A percentile compares a stretch with the other conserved stretches of the same genome.
Evolutionary conservation across 2,329 filamentous ascomycete species (phyloP).

Genomic region (Mycosphaerella arachidis): DNA sequence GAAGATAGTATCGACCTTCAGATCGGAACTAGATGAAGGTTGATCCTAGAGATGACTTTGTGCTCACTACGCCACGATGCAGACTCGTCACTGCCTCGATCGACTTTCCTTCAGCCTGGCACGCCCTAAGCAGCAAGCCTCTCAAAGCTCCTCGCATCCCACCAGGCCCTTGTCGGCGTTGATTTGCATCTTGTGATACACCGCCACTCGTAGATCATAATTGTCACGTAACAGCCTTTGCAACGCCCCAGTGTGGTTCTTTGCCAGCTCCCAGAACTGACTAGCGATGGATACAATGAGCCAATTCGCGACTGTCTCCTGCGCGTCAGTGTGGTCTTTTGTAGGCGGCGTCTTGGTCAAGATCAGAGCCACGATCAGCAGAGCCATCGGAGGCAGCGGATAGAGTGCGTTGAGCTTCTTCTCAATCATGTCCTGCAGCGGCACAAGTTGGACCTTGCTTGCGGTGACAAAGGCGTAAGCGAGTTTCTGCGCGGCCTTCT

Average conservation of each 20-base stretch:
- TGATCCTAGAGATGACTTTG: no score
- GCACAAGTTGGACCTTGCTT: conserved; percentile 14
- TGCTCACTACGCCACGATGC: no score
- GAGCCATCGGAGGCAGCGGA: conserved; percentile 8
- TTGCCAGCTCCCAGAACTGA: background rate
- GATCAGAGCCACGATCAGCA: conserved; percentile 11
- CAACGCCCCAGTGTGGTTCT: background rate
- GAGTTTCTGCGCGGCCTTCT: conserved; percentile 8
- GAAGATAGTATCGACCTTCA: no score
- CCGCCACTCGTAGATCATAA: background rate
- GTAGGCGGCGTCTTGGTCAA: background rate
- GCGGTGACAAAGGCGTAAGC: conserved; percentile 15
- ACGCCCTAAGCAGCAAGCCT: no score
- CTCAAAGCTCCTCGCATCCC: background rate
- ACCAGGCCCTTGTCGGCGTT: background rate
- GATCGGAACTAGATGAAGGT: no score
- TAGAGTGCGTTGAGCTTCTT: conserved; percentile 16
- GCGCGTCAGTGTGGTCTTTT: background rate
- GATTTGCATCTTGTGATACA: background rate
- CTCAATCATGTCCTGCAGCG: conserved; percentile 15
- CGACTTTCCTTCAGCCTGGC: no score
- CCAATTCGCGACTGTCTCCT: conserved; percentile 5
- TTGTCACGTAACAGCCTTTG: background rate
- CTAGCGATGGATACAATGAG: conserved; percentile 8
- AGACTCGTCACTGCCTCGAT: no score